Base-by-base conservation (phyloP, 2,329 filamentous ascomycete species). In the Dothiorella sarmentorum region DNA sequence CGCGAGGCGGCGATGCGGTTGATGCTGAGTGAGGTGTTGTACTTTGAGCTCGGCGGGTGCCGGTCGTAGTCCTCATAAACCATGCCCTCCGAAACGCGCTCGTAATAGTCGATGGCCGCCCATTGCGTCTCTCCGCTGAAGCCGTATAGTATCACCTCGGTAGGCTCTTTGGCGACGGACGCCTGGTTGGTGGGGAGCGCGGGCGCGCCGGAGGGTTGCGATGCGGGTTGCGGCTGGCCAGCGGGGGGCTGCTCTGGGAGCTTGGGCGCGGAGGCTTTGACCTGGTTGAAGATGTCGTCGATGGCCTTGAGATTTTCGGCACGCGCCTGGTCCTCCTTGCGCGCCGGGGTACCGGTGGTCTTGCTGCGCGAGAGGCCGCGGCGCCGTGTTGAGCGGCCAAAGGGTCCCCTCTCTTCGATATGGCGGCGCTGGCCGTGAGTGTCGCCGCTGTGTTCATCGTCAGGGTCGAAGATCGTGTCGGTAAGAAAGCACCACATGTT, bases 1-100 rank as follows among this genome's bases (percentile, higher is more conserved):
- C 83, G 81, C 60, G 85, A 84, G 47, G 87, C 85, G 7, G 88
- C 83, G 9, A 88, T 85, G 52, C 88, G 84, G 66, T 91, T 87
- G 62, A 88, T 83, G 61, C 90, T 83, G 64, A 92, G 85, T 1
- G 86, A 83, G 69, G 89, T 76, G n/a, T 76, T 88, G 77, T 88
- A 93, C 60, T 88, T 83, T 62, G 86, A 82, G 58, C 85, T 80
- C 2, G 90, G 89, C n/a, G 93, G 88, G 63, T 89, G 86, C 62
- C 93, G 86, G 7, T 91, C 85, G 73, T 97, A 97, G 75, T 97
- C 92, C 76, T 97, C 93, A 73, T 92, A 92, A 70, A 97, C 90
- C 62, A 85, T 78, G 24, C 92, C 92, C 29, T 76, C 74, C 6
- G 90, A 93, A 40, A 96, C 85, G 61, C 87, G 84, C 77, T 97